Evolutionary conservation across 2,329 filamentous ascomycete genomes (phyloP), one percentile per base, ranked within the genome.

Genomic region (Elsinoe australis): DNA sequence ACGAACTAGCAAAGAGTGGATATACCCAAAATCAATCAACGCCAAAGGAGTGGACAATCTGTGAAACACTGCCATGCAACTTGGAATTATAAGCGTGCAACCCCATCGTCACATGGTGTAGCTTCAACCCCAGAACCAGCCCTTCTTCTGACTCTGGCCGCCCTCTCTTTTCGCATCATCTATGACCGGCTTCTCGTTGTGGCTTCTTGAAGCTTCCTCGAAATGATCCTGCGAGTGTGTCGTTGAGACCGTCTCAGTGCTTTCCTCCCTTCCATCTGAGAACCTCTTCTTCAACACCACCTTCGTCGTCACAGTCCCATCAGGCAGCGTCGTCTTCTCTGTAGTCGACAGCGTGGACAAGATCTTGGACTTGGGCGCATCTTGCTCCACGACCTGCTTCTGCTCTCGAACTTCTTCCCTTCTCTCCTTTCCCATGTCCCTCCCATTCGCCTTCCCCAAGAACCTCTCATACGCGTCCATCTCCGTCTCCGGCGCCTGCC

Each of bases 191-290:
- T 51, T 46, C n/a, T 36, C 36, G 15, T 48, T 17, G 15, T 19
- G 24, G 4, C 26, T 38, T 15, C 31, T 34, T 26, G 35, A 32
- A 12, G 36, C 18, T 14, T 8, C 31, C 3, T 18, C 18, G 2
- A 28, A 41, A 17, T 31, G n/a, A n/a, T n/a, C 31, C 1, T 53
- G 36, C n/a, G 47, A 31, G 1, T 50, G 53, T 5, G 54, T 57
- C 0, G 67, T 72, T 28, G 79, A 72, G 3, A 73, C 63, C 5
- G 72, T 76, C 54, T 79, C 75, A 6, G 73, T 71, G 26, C 63
- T 75, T 58, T 81, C 77, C 56, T 81, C 78, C 3, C 71, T 67
- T 0, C 79, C 79, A 63, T 82, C 77, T 1, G 73, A 66, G 55
- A 79, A 82, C 2, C 74, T 69, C 56, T 74, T 76, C 53, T 76